Evolutionary conservation across 805 yeast genomes (phyloP).

Genomic region (Wickerhamiella vanderwaltii): DNA sequence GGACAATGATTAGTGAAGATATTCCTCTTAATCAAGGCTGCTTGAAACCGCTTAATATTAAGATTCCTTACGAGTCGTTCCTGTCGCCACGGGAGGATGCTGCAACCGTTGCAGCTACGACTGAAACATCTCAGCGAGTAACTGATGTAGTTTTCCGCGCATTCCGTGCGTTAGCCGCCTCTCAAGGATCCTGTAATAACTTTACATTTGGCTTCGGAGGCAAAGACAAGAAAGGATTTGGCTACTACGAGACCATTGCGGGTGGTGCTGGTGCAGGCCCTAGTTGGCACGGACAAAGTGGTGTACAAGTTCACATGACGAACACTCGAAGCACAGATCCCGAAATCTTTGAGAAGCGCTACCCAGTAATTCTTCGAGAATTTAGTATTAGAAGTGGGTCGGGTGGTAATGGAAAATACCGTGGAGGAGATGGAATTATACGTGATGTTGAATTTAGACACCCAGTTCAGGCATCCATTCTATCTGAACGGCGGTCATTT

Average conservation of each 20-base stretch:
- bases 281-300: slow-evolving; percentile 74
- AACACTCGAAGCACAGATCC: slow-evolving; percentile 88
- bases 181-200: slow-evolving; percentile 93
- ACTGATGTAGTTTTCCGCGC: slow-evolving; percentile 84
- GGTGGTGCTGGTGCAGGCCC: slow-evolving; percentile 94
- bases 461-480: slow-evolving; percentile 62
- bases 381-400: slow-evolving; percentile 59
- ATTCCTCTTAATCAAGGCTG: slow-evolving; percentile 95
- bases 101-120: slow-evolving; percentile 93
- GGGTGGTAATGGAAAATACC: slow-evolving; percentile 65
- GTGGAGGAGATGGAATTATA: slow-evolving; percentile 78
- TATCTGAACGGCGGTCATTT: slow-evolving; percentile 72
- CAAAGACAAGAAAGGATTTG: slow-evolving; percentile 48
- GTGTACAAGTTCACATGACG: slow-evolving; percentile 91
- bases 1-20: slow-evolving; percentile 74
- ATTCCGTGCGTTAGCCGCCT: slow-evolving; percentile 81
- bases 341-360: slow-evolving; percentile 76
- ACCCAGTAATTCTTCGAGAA: slow-evolving; percentile 67
- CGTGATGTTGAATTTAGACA: slow-evolving; percentile 73
- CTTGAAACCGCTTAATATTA: slow-evolving; percentile 59
- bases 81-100: slow-evolving; percentile 71
- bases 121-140: slow-evolving; percentile 85
- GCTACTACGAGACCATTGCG: slow-evolving; percentile 88
- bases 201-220: slow-evolving; percentile 83
- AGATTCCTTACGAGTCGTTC: slow-evolving; percentile 48